phyloP scores from a whole-genome alignment of 768 basidiomycete genomes.

The Pseudohyphozyma bogoriensis region DNA sequence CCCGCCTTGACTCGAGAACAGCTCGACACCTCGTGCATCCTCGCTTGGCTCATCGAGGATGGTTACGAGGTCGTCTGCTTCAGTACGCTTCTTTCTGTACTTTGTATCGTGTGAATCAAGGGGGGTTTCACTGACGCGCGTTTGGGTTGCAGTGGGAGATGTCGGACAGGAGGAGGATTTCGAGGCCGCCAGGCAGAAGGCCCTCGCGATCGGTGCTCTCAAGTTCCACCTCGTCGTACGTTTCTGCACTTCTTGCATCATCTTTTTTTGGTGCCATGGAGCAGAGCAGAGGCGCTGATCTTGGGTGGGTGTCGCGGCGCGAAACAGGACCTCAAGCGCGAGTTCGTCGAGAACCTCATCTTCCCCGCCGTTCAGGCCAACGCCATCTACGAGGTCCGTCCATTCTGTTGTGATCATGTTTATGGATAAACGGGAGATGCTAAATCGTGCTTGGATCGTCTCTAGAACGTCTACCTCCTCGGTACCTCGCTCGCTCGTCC shows the following conservation, averaged over 20 bases:
- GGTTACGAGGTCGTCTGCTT: constrained; percentile 95
- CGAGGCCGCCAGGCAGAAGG: constrained; percentile 79
- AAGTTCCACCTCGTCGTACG: constrained; percentile 83
- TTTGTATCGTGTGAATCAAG: not conserved
- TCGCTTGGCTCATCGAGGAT: constrained; percentile 96
- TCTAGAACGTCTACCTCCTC: constrained; percentile 84
- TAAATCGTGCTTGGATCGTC: constrained; percentile 1
- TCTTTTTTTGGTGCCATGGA: no score
- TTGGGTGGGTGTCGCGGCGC: no score
- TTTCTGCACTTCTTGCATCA: not conserved
- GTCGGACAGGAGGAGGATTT: constrained; percentile 73
- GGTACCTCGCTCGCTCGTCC: constrained; percentile 96
- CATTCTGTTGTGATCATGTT: not conserved
- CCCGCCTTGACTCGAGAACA: not conserved
- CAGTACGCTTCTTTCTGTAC: no score
- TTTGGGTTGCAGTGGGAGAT: no score
- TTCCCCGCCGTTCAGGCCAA: constrained; percentile 98
- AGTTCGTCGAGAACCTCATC: constrained; percentile 91
- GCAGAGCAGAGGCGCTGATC: no score
- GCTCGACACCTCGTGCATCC: constrained; percentile 99
- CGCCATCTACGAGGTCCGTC: constrained; percentile 84
- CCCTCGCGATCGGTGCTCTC: constrained; percentile 81
- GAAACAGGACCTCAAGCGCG: constrained; percentile 83
- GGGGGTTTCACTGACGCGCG: not conserved
- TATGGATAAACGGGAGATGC: no score